phyloP scores from a whole-genome alignment of 2,329 filamentous ascomycete species.

The Paecilomyces niveus region DNA sequence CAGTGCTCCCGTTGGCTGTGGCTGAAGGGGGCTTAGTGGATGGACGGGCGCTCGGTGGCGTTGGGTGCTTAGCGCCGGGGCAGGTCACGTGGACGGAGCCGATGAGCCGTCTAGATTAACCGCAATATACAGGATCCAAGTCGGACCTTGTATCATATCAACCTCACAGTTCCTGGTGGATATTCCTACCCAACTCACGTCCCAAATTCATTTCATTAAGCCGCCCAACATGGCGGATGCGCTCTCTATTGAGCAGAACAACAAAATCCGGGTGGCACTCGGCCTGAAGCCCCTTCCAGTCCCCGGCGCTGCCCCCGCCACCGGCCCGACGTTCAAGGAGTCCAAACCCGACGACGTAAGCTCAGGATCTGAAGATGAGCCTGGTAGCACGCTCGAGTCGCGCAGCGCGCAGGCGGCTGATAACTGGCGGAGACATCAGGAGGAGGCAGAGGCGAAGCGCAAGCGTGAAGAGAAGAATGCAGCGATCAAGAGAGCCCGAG shows the following conservation, averaged over 20 bases:
- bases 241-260: conserved; percentile 84
- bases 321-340: conserved; percentile 52
- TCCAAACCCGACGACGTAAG: conserved; percentile 40
- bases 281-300: conserved; percentile 86
- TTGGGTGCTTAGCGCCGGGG: too few relatives aligned
- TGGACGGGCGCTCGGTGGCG: too few relatives aligned
- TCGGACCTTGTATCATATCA: neutral
- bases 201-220: neutral
- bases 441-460: conserved; percentile 64
- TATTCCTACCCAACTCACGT: neutral
- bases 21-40: too few relatives aligned
- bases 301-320: conserved; percentile 50
- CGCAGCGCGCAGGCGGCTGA: conserved; percentile 36
- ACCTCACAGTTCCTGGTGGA: neutral
- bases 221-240: conserved; percentile 41
- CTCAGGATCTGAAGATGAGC: conserved; percentile 51
- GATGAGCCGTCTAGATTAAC: too few relatives aligned
- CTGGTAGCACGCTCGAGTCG: conserved; percentile 75
- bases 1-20: too few relatives aligned
- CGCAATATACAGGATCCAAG: neutral
- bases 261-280: conserved; percentile 81
- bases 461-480: conserved; percentile 74
- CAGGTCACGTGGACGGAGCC: too few relatives aligned
- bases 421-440: conserved; percentile 53
- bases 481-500: conserved; percentile 79